Conservation (phyloP, 2,329 filamentous ascomycete genomes). For the Chrysosporium keratinophilum region DNA sequence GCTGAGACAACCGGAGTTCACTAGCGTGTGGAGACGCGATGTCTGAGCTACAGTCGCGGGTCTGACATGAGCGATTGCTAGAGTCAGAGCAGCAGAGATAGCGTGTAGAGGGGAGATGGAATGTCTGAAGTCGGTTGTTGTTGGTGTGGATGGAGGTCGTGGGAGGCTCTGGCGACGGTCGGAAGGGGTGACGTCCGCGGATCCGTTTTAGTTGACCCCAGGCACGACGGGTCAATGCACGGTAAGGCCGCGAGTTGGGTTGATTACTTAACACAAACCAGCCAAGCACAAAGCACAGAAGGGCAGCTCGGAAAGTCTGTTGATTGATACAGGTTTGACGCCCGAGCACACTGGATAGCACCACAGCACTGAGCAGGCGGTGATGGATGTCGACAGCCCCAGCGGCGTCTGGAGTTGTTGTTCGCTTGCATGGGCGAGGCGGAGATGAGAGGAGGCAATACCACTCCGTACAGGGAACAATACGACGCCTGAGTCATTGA, state of each 20-base stretch:
- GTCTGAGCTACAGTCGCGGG: slow-evolving; percentile 7
- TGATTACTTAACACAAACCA: neutral
- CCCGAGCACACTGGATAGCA: too few species aligned
- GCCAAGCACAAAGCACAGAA: neutral
- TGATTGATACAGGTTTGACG: neutral
- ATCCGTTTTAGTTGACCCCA: neutral
- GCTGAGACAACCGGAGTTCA: slow-evolving; percentile 12
- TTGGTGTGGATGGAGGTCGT: neutral
- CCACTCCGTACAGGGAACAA: slow-evolving; percentile 1
- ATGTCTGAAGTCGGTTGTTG: neutral
- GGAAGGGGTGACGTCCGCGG: slow-evolving; percentile 7
- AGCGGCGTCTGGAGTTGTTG: neutral
- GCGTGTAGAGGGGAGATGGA: neutral
- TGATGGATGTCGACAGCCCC: too few species aligned
- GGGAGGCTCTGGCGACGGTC: neutral
- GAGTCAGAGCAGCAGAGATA: neutral
- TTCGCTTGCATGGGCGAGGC: neutral
- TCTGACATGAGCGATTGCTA: slow-evolving; percentile 1
- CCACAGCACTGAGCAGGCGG: too few species aligned
- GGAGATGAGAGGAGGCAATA: slow-evolving; percentile 7
- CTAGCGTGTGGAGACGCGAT: slow-evolving; percentile 9
- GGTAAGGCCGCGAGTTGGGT: neutral
- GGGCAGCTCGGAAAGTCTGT: neutral
- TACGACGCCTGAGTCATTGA: neutral
- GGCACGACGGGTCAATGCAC: neutral